A percentile compares a stretch with the other conserved stretches of the same genome.
phyloP scores from a whole-genome alignment of 2,329 filamentous ascomycete genomes.

The Fusarium clavum region DNA sequence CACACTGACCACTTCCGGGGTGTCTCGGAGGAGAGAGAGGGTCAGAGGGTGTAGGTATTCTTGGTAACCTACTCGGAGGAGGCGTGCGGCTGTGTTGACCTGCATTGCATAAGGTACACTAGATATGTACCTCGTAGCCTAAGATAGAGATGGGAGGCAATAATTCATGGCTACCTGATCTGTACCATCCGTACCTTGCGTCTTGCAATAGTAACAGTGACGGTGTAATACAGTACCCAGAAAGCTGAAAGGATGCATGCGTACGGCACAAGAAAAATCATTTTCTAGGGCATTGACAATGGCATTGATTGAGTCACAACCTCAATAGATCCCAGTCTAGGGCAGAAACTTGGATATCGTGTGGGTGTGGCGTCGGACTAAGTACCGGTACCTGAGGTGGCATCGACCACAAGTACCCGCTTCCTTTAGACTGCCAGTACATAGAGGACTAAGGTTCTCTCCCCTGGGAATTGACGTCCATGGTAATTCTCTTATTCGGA shows the following conservation, averaged over 20 bases:
- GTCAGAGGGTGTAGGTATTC: slow-evolving; percentile 27
- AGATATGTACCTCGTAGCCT: not conserved
- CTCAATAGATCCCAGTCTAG: slow-evolving; percentile 19
- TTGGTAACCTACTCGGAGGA: slow-evolving; percentile 30
- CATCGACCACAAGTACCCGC: slow-evolving; percentile 28
- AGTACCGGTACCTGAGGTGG: slow-evolving; percentile 41
- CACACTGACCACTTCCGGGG: slow-evolving; percentile 36
- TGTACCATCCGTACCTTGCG: slow-evolving; percentile 4
- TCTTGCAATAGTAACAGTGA: not conserved
- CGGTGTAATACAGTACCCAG: not conserved
- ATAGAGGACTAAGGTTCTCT: not conserved
- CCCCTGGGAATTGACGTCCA: not conserved
- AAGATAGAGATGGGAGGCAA: slow-evolving; percentile 23
- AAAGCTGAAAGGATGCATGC: slow-evolving; percentile 8
- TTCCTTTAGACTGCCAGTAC: not conserved
- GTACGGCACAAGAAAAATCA: slow-evolving; percentile 7
- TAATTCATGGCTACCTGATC: not conserved
- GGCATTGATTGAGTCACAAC: slow-evolving; percentile 21
- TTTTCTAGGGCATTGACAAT: not conserved
- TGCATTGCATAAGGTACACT: slow-evolving; percentile 20
- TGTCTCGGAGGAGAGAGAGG: slow-evolving; percentile 26
- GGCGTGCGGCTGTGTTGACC: slow-evolving; percentile 42
- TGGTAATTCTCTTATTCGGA: slow-evolving; percentile 5
- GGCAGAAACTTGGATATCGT: slow-evolving; percentile 18
- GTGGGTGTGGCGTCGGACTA: slow-evolving; percentile 36